Conservation (phyloP, 1,139 yeast species). For the Diutina siamensis region DNA sequence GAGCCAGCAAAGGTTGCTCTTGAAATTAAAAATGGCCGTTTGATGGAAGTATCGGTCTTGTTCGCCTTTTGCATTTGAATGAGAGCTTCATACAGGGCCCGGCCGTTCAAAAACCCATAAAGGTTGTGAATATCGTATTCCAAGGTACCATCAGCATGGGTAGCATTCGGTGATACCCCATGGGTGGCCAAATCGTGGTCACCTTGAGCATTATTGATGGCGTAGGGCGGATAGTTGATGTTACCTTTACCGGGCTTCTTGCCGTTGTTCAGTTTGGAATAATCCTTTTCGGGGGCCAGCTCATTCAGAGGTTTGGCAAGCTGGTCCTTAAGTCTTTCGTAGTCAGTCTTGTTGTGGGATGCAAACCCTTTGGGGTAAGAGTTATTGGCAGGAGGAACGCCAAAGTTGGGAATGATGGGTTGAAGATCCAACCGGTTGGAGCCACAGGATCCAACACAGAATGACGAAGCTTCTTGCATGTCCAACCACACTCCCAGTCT, state of each 20-base stretch:
- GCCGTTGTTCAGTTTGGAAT: neutral
- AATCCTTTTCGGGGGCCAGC: neutral
- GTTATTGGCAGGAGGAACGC: neutral
- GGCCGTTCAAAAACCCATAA: constrained; percentile 14
- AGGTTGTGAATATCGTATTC: constrained; percentile 19
- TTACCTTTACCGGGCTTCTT: constrained; percentile 16
- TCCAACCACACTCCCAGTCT: constrained; percentile 24
- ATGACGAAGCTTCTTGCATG: constrained; percentile 24
- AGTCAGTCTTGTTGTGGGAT: neutral
- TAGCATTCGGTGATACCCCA: constrained; percentile 19
- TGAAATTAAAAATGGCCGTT: constrained; percentile 15
- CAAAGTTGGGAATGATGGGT: constrained; percentile 11
- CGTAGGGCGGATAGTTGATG: constrained; percentile 20
- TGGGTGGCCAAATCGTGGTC: constrained; percentile 18
- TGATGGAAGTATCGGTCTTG: constrained; percentile 9
- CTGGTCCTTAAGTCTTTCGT: neutral
- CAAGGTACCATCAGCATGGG: constrained; percentile 19
- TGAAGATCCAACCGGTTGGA: constrained; percentile 12
- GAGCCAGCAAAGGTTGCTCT: constrained; percentile 15
- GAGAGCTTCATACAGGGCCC: constrained; percentile 14
- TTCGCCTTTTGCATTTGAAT: constrained; percentile 9
- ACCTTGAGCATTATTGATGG: constrained; percentile 17
- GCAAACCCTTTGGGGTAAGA: neutral
- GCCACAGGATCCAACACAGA: constrained; percentile 23
- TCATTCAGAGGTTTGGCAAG: neutral